Evolutionary conservation across 1,139 yeast species (phyloP), one percentile per base, ranked within the genome.

Genomic region (Yamadazyma epiphylla): DNA sequence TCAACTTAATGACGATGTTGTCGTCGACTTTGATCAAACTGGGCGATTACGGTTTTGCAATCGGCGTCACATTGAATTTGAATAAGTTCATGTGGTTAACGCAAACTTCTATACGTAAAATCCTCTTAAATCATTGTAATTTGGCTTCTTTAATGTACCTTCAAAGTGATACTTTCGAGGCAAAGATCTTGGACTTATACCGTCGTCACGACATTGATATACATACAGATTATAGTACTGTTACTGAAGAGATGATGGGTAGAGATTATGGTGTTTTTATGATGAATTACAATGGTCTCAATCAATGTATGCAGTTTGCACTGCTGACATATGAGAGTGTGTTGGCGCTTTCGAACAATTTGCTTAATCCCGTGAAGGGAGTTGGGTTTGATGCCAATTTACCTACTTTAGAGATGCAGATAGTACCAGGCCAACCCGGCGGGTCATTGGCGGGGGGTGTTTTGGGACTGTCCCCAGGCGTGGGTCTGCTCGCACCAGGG

Each of bases 61-160:
- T 80, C 14, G 65, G 74, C 33, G 70, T 83, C 26, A 82, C 80
- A 44, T 64, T 79, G 37, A 71, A 81, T 15, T 76, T 86, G 38
- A 79, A 84, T 7, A 78, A 78, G 46, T 73, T 85, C 70, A 84
- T 83, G 94, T 61, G 80, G 10, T 58, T 74, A 42, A 84, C 89
- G 0, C 85, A 82, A 26, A 74, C 75, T 43, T 78, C 79, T 15
- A 75, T 83, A 0, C 78, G 80, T 21, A 83, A 80, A 42, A 60
- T 80, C 24, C 55, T 84, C 24, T 60, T 80, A 46, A 74, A 83
- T 1, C 82, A 79, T 46, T 81, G 85, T 37, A 83, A 84, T 49
- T 60, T 81, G 25, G 94, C 88, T 1, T 77, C 91, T 3, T 62
- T 85, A 28, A 63, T 79, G 38, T 85, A 82, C 48, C 58, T 83